Conservation (phyloP, 805 yeast genomes). For the Candida nonsorbophila region DNA sequence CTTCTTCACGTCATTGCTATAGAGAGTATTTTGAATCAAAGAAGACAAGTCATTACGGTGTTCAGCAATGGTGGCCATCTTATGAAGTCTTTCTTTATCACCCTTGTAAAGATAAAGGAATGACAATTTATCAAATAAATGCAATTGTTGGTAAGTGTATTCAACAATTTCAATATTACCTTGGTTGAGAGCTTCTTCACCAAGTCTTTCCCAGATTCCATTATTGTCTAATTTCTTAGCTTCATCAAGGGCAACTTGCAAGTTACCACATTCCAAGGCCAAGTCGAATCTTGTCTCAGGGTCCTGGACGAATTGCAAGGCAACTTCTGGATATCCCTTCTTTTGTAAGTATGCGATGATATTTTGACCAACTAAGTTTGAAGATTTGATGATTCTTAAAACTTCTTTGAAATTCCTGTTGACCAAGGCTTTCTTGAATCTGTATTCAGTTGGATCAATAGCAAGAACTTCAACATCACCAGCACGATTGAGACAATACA, state of each 20-base stretch:
- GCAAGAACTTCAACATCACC: slow-evolving; percentile 75
- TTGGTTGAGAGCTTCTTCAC: slow-evolving; percentile 81
- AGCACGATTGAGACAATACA: slow-evolving; percentile 77
- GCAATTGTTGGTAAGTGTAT: slow-evolving; percentile 81
- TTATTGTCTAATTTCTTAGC: slow-evolving; percentile 71
- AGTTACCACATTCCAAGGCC: slow-evolving; percentile 90
- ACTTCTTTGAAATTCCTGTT: slow-evolving; percentile 90
- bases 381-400: slow-evolving; percentile 76
- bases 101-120: slow-evolving; percentile 86
- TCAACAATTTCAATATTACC: slow-evolving; percentile 87
- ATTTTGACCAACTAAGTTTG: slow-evolving; percentile 94
- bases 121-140: slow-evolving; percentile 81
- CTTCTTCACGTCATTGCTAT: slow-evolving; percentile 66
- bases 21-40: slow-evolving; percentile 77
- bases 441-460: slow-evolving; percentile 95
- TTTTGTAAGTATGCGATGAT: slow-evolving; percentile 92
- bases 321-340: slow-evolving; percentile 95
- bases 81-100: slow-evolving; percentile 64
- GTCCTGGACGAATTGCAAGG: slow-evolving; percentile 93
- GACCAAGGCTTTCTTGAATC: slow-evolving; percentile 90
- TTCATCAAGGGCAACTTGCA: slow-evolving; percentile 81
- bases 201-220: slow-evolving; percentile 74
- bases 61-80: slow-evolving; percentile 88
- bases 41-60: slow-evolving; percentile 78
- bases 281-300: slow-evolving; percentile 93